phyloP scores from a whole-genome alignment of 2,329 filamentous ascomycete genomes.

The Rhinocladiella similis region DNA sequence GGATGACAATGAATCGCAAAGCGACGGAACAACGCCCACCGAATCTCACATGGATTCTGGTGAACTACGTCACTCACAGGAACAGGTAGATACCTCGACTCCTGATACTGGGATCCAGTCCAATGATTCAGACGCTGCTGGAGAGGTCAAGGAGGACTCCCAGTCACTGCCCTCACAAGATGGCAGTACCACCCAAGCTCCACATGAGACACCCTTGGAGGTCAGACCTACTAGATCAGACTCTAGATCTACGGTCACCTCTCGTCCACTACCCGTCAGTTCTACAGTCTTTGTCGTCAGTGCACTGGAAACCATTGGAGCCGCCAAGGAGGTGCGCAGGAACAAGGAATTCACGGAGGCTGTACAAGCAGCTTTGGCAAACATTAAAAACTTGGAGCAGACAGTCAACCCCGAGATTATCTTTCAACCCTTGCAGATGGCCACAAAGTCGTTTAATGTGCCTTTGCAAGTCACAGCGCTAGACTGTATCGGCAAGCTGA shows the following conservation, averaged over 20 bases:
- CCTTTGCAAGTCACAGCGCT: slow-evolving; percentile 85
- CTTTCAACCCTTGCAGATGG: slow-evolving; percentile 86
- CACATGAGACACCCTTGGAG: not conserved
- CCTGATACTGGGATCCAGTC: not conserved
- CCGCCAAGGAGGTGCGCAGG: slow-evolving; percentile 86
- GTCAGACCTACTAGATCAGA: slow-evolving; percentile 51
- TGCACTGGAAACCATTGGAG: slow-evolving; percentile 86
- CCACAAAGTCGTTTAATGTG: slow-evolving; percentile 81
- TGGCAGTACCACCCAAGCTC: slow-evolving; percentile 18
- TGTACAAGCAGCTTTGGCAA: slow-evolving; percentile 75
- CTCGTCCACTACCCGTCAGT: slow-evolving; percentile 69
- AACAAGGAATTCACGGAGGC: slow-evolving; percentile 82
- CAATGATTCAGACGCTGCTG: not conserved
- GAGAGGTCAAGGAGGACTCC: slow-evolving; percentile 6
- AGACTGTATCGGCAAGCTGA: slow-evolving; percentile 98
- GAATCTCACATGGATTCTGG: slow-evolving; percentile 16
- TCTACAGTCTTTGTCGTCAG: slow-evolving; percentile 95
- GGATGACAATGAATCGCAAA: slow-evolving; percentile 25
- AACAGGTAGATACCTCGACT: slow-evolving; percentile 7
- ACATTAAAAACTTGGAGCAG: slow-evolving; percentile 81
- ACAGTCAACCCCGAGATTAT: slow-evolving; percentile 87
- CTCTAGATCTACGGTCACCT: slow-evolving; percentile 58
- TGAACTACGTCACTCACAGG: slow-evolving; percentile 16
- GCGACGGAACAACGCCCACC: slow-evolving; percentile 14
- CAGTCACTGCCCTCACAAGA: slow-evolving; percentile 29